Evolutionary conservation across 2,329 filamentous ascomycete species (phyloP).

Genomic region (Ophiostoma quercus): DNA sequence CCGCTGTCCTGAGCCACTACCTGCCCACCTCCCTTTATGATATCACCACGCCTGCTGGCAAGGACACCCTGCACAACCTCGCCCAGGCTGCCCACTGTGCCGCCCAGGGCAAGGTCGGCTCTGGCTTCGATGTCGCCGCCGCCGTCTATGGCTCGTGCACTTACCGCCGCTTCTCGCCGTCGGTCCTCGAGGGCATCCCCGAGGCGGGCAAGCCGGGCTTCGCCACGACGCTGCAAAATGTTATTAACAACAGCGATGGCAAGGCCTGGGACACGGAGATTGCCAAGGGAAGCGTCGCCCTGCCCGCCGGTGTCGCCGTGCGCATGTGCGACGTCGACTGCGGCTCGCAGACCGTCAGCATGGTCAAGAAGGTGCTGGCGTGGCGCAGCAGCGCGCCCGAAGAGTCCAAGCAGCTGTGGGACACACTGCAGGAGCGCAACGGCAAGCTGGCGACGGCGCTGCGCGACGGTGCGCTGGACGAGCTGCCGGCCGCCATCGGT

Average conservation of each 20-base stretch:
- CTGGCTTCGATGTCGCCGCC: constrained; percentile 89
- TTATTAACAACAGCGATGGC: constrained; percentile 51
- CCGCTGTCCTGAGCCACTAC: constrained; percentile 71
- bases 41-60: constrained; percentile 49
- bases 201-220: constrained; percentile 65
- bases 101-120: constrained; percentile 93
- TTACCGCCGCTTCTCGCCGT: constrained; percentile 88
- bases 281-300: constrained; percentile 59
- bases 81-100: constrained; percentile 91
- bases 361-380: constrained; percentile 86
- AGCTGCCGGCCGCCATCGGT: constrained; percentile 10
- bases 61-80: constrained; percentile 75
- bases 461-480: constrained; percentile 37
- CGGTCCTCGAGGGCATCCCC: constrained; percentile 61
- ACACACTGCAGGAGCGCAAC: constrained; percentile 67
- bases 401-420: constrained; percentile 68
- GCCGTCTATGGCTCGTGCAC: constrained; percentile 88
- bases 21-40: constrained; percentile 54
- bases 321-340: constrained; percentile 96
- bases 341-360: constrained; percentile 85
- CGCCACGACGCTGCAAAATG: constrained; percentile 53
- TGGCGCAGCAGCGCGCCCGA: constrained; percentile 66
- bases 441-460: constrained; percentile 63
- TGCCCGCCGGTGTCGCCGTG: constrained; percentile 69
- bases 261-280: constrained; percentile 74